These are phyloP conservation scores for Yamagishiella unicocca DNA, from an alignment of 139 green algal genomes.

Conservation along the genomic window DNA sequence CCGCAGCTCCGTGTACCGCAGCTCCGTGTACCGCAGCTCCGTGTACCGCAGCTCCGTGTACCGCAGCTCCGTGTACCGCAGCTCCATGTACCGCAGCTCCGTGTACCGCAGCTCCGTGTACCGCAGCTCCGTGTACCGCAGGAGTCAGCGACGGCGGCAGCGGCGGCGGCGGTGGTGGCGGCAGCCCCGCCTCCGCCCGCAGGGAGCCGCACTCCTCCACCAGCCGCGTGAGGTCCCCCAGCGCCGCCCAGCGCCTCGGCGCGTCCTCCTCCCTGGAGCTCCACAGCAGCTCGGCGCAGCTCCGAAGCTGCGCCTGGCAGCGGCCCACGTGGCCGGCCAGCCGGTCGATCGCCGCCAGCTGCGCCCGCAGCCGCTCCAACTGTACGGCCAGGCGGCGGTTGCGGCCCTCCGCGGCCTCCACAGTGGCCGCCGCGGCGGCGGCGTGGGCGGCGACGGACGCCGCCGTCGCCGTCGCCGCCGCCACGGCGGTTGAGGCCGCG, in stretches of 20 bases:
- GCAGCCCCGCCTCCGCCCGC: slow-evolving; percentile 25
- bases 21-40: too few relatives aligned
- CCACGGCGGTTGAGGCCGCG: background rate
- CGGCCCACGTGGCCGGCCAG: slow-evolving; percentile 8
- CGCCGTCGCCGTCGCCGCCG: background rate
- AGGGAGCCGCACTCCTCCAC: slow-evolving; percentile 5
- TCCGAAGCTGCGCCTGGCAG: background rate
- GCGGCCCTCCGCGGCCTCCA: slow-evolving; percentile 33
- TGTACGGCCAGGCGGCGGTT: slow-evolving; percentile 24
- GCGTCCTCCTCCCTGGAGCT: slow-evolving; percentile 32
- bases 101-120: background rate
- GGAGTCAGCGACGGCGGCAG: background rate
- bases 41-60: too few relatives aligned
- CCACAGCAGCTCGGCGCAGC: slow-evolving; percentile 27
- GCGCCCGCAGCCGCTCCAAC: slow-evolving; percentile 33
- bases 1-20: too few relatives aligned
- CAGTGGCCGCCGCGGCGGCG: background rate
- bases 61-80: too few relatives aligned
- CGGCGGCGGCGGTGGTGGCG: background rate
- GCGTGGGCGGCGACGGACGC: background rate
- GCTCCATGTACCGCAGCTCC: background rate
- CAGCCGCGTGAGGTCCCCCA: slow-evolving; percentile 4
- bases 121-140: background rate
- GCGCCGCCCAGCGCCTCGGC: slow-evolving; percentile 18
- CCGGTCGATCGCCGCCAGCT: slow-evolving; percentile 37